Evolutionary conservation across 805 yeast species (phyloP), one percentile per base, ranked within the genome.

Genomic region (Starmera dryadoides): DNA sequence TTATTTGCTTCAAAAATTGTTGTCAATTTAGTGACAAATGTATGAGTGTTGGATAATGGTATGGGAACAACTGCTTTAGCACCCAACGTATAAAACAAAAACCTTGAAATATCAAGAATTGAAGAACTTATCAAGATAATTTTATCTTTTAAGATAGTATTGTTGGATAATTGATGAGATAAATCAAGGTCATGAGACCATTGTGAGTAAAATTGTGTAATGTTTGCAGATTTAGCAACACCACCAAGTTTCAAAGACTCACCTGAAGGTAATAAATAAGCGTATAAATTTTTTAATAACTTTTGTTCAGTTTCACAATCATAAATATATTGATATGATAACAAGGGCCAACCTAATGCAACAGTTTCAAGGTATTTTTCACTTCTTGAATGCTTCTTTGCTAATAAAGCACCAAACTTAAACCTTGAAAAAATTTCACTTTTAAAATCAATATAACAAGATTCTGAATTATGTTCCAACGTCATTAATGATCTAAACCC

Each of bases 311-410:
- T 46, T 2, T 74, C 48, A 40, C 81, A 69, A 42, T 79, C 81
- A 6, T 57, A 53, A 3, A 86, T 62, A 46, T 73, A 87, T 8
- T 59, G 53, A 40, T 73, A 71, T 3, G 86, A 78, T 23, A 88
- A 52, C 16, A 84, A 71, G 2, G 97, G 97, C 95, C 95, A 87
- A 3, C 91, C 89, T 33, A 87, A 53, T 0, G 91, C 85, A 15
- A 87, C 56, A 2, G 82, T 77, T 51, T 86, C 93, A 9, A 88
- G 55, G 54, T 82, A 88, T 52, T 87, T 88, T 8, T 79, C 69
- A 35, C 88, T 85, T 29, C 96, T 63, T 16, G 75, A 66, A 41
- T 73, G 70, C 23, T 67, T 68, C 30, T 69, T 70, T 1, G 56
- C 42, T 1, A 88, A 59, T 26, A 85, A 63, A 2, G 89, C 89